These are phyloP conservation scores for Thermoascus crustaceus DNA, from an alignment of 2,329 filamentous ascomycete genomes.

Conservation along the genomic window DNA sequence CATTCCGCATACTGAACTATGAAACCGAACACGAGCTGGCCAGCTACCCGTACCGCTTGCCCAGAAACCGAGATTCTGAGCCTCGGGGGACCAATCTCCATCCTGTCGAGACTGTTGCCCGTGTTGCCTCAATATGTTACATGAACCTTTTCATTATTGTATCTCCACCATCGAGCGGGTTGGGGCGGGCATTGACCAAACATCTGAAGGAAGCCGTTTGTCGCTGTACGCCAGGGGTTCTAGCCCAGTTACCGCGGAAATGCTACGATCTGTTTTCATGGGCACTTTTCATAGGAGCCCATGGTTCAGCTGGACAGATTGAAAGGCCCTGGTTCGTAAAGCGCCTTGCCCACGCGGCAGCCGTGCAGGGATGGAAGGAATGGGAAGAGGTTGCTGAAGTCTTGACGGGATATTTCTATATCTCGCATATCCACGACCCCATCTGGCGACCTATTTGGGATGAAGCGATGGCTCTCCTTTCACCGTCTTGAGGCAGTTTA, in stretches of 20 bases:
- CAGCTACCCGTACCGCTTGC: slow-evolving; percentile 25
- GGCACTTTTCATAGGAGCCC: slow-evolving; percentile 27
- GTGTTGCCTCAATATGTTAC: slow-evolving; percentile 24
- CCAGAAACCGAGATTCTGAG: slow-evolving; percentile 1
- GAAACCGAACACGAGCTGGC: slow-evolving; percentile 32
- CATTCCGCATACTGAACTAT: slow-evolving; percentile 25
- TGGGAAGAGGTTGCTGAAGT: slow-evolving; percentile 22
- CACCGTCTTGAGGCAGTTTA: slow-evolving; percentile 1
- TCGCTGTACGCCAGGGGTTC: slow-evolving; percentile 12
- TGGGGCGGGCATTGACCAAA: slow-evolving; percentile 26
- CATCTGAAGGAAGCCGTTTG: slow-evolving; percentile 18
- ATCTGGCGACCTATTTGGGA: slow-evolving; percentile 25
- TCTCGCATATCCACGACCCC: slow-evolving; percentile 14
- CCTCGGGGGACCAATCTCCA: slow-evolving; percentile 7
- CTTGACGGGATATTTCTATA: slow-evolving; percentile 22
- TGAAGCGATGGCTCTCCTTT: slow-evolving; percentile 18
- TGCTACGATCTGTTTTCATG: slow-evolving; percentile 21
- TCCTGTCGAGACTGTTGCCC: slow-evolving; percentile 23
- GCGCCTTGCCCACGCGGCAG: slow-evolving; percentile 16
- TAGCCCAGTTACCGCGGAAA: slow-evolving; percentile 11
- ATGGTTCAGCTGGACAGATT: slow-evolving; percentile 20
- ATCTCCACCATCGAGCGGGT: slow-evolving; percentile 24
- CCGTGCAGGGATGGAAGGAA: slow-evolving; percentile 20
- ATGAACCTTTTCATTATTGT: slow-evolving; percentile 26
- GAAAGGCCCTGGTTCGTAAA: slow-evolving; percentile 25